These are phyloP conservation scores for Phytophthora cryptogea DNA, from an alignment of 352 stramenopile species.

Conservation along the genomic window DNA sequence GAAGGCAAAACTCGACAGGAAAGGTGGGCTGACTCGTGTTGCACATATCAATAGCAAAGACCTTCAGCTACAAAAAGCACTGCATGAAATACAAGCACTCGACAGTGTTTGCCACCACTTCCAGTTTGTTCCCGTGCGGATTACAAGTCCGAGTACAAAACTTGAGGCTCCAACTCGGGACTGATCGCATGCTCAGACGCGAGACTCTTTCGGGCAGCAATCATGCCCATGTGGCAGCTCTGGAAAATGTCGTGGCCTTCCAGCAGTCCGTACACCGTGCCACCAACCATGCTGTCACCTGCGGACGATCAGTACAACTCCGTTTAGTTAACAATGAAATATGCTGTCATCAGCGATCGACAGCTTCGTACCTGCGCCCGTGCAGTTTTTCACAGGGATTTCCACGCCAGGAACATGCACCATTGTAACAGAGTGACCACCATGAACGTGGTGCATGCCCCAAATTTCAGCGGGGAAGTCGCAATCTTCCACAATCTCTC, in stretches of 20 bases:
- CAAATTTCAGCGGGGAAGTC: constrained; percentile 58
- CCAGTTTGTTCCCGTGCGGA: background rate
- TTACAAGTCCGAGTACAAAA: constrained; percentile 39
- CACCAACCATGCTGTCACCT: constrained; percentile 80
- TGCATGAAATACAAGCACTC: constrained; percentile 25
- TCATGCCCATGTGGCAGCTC: constrained; percentile 79
- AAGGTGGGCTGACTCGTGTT: constrained; percentile 16
- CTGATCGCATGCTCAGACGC: constrained; percentile 70
- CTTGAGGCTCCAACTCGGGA: constrained; percentile 43
- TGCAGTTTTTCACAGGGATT: constrained; percentile 73
- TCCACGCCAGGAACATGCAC: constrained; percentile 64
- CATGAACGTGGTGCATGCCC: constrained; percentile 57
- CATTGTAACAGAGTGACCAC: constrained; percentile 49
- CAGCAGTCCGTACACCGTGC: constrained; percentile 77
- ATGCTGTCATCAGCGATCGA: background rate
- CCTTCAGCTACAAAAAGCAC: constrained; percentile 7
- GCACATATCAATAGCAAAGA: constrained; percentile 16
- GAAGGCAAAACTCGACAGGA: constrained; percentile 7
- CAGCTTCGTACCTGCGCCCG: constrained; percentile 56
- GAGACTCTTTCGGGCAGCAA: constrained; percentile 71
- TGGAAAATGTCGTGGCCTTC: constrained; percentile 59
- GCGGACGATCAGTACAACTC: constrained; percentile 6
- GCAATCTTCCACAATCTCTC: constrained; percentile 28
- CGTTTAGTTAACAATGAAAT: constrained; percentile 8
- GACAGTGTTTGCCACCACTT: constrained; percentile 10